Percentiles rank a stretch among this genome's conserved stretches.
These are phyloP conservation scores for Hyaloscypha bicolor DNA, from an alignment of 495 filamentous ascomycete genomes.

Conservation along the genomic window DNA sequence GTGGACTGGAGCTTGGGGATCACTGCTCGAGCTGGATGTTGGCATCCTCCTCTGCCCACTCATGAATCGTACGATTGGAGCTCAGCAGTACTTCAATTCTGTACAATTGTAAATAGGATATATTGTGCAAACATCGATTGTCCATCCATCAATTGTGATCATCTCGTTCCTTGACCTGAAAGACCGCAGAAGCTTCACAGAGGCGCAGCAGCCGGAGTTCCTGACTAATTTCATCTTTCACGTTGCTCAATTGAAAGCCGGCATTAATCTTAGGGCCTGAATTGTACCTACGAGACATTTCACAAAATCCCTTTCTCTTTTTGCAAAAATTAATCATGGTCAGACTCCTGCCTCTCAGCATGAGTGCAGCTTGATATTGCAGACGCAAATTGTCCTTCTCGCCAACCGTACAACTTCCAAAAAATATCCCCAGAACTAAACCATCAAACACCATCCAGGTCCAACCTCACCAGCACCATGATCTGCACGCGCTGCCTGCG, in stretches of 20 bases:
- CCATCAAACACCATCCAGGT: constrained; percentile 5
- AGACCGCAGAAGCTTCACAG: too few species aligned
- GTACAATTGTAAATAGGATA: constrained; percentile 22
- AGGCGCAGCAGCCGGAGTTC: too few species aligned
- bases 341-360: too few species aligned
- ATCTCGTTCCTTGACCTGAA: too few species aligned
- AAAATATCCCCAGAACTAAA: constrained; percentile 21
- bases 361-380: constrained; percentile 30
- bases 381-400: constrained; percentile 5
- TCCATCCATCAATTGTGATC: neutral
- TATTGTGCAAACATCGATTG: constrained; percentile 5
- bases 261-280: neutral
- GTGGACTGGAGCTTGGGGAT: too few species aligned
- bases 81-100: neutral
- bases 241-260: neutral
- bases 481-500: constrained; percentile 37
- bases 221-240: too few species aligned
- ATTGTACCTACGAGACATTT: too few species aligned
- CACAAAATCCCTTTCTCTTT: too few species aligned
- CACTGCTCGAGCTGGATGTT: too few species aligned
- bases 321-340: too few species aligned
- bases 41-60: too few species aligned
- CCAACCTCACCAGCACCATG: constrained; percentile 30
- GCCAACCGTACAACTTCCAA: constrained; percentile 26
- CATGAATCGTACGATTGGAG: constrained; percentile 4